phyloP scores from a whole-genome alignment of 495 filamentous ascomycete genomes.

The Beverwykella pulmonaria region DNA sequence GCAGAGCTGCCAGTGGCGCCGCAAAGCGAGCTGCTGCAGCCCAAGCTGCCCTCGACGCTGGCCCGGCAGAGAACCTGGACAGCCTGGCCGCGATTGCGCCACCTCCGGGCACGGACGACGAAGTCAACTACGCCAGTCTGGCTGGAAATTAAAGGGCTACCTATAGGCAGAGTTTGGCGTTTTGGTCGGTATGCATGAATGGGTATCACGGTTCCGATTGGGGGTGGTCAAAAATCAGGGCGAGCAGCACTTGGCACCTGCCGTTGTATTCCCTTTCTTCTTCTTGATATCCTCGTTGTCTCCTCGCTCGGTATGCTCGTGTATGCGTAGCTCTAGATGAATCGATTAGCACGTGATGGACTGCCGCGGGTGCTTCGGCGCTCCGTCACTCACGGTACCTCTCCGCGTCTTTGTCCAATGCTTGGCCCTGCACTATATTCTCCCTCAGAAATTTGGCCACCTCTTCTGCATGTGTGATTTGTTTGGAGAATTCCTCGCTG shows the following conservation, averaged over 20 bases:
- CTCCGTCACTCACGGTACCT: conserved; percentile 63
- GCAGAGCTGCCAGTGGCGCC: conserved; percentile 62
- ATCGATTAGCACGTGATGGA: conserved; percentile 11
- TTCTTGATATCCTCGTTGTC: conserved; percentile 78
- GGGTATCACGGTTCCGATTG: conserved; percentile 29
- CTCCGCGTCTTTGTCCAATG: conserved; percentile 51
- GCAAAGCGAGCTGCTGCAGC: conserved; percentile 36
- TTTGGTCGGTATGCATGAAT: background rate
- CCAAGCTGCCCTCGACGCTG: conserved; percentile 38
- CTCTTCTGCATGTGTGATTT: conserved; percentile 77
- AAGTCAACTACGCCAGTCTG: conserved; percentile 79
- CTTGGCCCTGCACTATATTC: conserved; percentile 84
- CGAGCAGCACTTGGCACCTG: conserved; percentile 38
- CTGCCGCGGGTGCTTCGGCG: background rate
- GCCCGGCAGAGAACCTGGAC: conserved; percentile 52
- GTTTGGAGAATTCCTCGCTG: conserved; percentile 52
- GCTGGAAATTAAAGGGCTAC: conserved; percentile 66
- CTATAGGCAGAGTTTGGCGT: conserved; percentile 36
- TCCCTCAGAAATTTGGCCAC: conserved; percentile 76
- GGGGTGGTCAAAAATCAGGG: conserved; percentile 25
- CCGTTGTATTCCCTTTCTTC: conserved; percentile 33
- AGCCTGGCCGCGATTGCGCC: conserved; percentile 63
- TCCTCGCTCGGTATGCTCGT: conserved; percentile 85
- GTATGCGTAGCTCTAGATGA: conserved; percentile 74
- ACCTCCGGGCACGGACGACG: conserved; percentile 78